A percentile compares a stretch with the other conserved stretches of the same genome.
Evolutionary conservation across 805 yeast genomes (phyloP).

Genomic region (Yamadazyma nakazawae): DNA sequence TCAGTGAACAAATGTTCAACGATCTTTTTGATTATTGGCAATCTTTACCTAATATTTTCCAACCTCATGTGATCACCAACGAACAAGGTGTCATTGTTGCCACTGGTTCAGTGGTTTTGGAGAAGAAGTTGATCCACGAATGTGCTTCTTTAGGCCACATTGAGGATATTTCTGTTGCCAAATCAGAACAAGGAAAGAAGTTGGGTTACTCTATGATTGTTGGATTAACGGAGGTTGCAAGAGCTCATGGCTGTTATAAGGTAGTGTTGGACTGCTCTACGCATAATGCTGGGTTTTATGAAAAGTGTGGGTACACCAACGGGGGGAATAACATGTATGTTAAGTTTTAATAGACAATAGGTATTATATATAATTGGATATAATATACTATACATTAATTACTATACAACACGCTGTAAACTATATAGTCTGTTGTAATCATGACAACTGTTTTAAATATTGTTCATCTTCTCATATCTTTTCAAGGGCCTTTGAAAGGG

Average conservation of each 20-base stretch:
- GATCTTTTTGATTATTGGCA: constrained; percentile 60
- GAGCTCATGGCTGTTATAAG: constrained; percentile 72
- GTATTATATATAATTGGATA: background rate
- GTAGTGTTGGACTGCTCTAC: constrained; percentile 84
- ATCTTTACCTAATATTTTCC: constrained; percentile 49
- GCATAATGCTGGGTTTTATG: constrained; percentile 80
- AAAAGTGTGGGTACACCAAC: constrained; percentile 73
- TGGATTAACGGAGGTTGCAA: constrained; percentile 57
- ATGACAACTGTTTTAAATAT: background rate
- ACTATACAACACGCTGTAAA: background rate
- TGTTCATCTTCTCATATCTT: constrained; percentile 8
- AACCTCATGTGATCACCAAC: constrained; percentile 65
- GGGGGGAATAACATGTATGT: constrained; percentile 65
- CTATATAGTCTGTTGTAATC: background rate
- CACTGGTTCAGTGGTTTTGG: constrained; percentile 78
- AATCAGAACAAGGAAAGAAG: constrained; percentile 75
- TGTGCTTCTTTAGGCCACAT: constrained; percentile 90
- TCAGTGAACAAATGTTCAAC: constrained; percentile 49
- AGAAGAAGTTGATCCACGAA: constrained; percentile 76
- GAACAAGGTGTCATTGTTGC: constrained; percentile 60
- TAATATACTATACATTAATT: background rate
- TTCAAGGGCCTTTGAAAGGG: constrained; percentile 29
- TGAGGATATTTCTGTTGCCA: constrained; percentile 85
- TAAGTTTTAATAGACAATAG: constrained; percentile 7
- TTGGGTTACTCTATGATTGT: constrained; percentile 69